Percentiles rank a stretch among this genome's conserved stretches.
Conservation (phyloP, 2,329 filamentous ascomycete species). For the Fusarium robinianum region DNA sequence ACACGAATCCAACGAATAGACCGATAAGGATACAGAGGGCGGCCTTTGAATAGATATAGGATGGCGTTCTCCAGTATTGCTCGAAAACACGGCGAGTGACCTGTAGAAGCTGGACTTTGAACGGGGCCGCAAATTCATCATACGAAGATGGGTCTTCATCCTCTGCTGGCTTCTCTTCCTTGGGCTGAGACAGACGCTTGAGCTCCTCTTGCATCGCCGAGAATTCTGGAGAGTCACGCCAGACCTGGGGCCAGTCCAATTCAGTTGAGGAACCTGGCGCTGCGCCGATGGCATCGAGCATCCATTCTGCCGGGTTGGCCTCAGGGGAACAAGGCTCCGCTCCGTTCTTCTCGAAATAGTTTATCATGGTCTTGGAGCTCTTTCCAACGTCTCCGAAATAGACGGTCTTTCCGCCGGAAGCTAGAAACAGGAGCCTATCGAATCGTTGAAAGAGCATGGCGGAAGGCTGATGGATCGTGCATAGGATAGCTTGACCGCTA, state of each 20-base stretch:
- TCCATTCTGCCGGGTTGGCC: conserved; percentile 71
- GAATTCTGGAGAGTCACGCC: conserved; percentile 42
- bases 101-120: conserved; percentile 39
- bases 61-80: conserved; percentile 51
- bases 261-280: conserved; percentile 55
- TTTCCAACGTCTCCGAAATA: conserved; percentile 68
- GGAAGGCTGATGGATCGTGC: conserved; percentile 57
- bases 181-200: conserved; percentile 26
- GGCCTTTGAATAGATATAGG: conserved; percentile 65
- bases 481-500: conserved; percentile 53
- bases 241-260: conserved; percentile 45
- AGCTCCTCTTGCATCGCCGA: conserved; percentile 41
- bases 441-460: conserved; percentile 56
- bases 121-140: conserved; percentile 41
- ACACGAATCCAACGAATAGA: conserved; percentile 63
- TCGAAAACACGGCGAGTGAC: conserved; percentile 44
- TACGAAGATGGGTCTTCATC: conserved; percentile 26
- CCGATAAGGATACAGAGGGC: conserved; percentile 27
- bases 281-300: conserved; percentile 54
- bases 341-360: conserved; percentile 67
- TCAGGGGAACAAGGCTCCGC: conserved; percentile 55
- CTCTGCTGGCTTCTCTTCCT: conserved; percentile 1
- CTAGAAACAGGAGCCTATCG: conserved; percentile 63
- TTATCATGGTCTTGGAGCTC: conserved; percentile 56
- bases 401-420: conserved; percentile 63